Evolutionary conservation across 139 green algal genomes (phyloP), one percentile per base, ranked within the genome.

Genomic region (Diplosphaera chodatii): DNA sequence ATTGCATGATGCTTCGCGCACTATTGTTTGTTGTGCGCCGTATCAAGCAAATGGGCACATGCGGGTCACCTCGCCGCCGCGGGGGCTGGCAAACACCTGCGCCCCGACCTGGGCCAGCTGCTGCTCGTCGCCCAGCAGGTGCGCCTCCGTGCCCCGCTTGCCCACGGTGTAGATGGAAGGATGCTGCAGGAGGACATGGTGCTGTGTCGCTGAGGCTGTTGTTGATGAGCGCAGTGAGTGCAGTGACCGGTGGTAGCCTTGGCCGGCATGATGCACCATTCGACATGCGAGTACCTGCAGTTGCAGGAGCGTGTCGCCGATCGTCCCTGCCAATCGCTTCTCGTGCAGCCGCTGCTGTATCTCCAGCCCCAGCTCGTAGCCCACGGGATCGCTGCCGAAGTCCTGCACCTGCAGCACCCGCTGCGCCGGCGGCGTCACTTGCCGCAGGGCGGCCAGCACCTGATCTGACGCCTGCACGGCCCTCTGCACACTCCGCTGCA

Each of bases 11-110:
- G n/a, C n/a, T n/a, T n/a, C n/a, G n/a, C n/a, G n/a, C n/a, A n/a
- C n/a, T n/a, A n/a, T n/a, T n/a, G n/a, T n/a, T n/a, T n/a, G n/a
- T n/a, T n/a, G n/a, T n/a, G n/a, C n/a, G n/a, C n/a, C n/a, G n/a
- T n/a, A n/a, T n/a, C n/a, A n/a, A n/a, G n/a, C n/a, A n/a, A n/a
- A n/a, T n/a, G n/a, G n/a, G n/a, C n/a, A n/a, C n/a, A n/a, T n/a
- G n/a, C n/a, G n/a, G n/a, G n/a, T n/a, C 1, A 88, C 88, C 72
- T 98, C 87, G 16, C 93, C 93, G 31, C 92, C 92, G 6, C 92
- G 73, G 0, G 80, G 78, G 18, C 78, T 65, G 0, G 21, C 55
- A n/a, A 75, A 22, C 6, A 91, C 74, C 0, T 88, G 80, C 0
- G 75, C 75, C 31, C 79, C 82, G 1, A 37, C 30, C 27, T 63